phyloP scores from a whole-genome alignment of 176 grass and related monocot species.

The Tuctoria greenei region DNA sequence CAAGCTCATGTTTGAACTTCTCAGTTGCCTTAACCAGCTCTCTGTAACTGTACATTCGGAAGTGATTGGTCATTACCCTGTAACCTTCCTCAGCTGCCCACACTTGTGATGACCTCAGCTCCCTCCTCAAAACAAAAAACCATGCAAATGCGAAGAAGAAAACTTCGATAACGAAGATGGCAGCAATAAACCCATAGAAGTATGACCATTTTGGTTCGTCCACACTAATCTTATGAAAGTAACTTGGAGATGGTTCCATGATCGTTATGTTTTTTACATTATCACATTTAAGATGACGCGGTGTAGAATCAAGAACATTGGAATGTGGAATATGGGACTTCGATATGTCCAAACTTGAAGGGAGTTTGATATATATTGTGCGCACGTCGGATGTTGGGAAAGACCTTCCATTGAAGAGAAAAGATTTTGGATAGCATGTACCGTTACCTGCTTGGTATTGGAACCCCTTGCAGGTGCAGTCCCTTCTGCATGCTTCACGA shows the following conservation, averaged over 20 bases:
- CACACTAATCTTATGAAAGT: neutral
- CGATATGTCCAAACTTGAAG: slow-evolving; percentile 1
- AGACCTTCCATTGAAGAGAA: slow-evolving; percentile 50
- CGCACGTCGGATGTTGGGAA: slow-evolving; percentile 38
- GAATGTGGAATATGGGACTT: slow-evolving; percentile 15
- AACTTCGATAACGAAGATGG: slow-evolving; percentile 33
- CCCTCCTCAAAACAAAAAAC: slow-evolving; percentile 50
- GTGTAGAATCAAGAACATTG: slow-evolving; percentile 17
- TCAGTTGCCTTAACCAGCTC: slow-evolving; percentile 45
- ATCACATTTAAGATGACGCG: neutral
- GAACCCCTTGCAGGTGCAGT: slow-evolving; percentile 49
- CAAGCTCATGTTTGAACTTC: slow-evolving; percentile 45
- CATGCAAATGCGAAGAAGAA: slow-evolving; percentile 48
- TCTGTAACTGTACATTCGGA: slow-evolving; percentile 43
- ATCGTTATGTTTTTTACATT: neutral
- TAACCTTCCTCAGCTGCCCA: slow-evolving; percentile 49
- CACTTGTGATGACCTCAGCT: slow-evolving; percentile 31
- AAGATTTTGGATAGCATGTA: slow-evolving; percentile 46
- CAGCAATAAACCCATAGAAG: slow-evolving; percentile 37
- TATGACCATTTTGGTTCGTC: slow-evolving; percentile 32
- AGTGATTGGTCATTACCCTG: slow-evolving; percentile 42
- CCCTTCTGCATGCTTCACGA: neutral
- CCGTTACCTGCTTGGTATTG: slow-evolving; percentile 49
- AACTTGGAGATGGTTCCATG: neutral
- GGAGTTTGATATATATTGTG: slow-evolving; percentile 50